Evolutionary conservation across 2,329 filamentous ascomycete genomes (phyloP), one percentile per base, ranked within the genome.

Genomic region (Epichloe festucae): DNA sequence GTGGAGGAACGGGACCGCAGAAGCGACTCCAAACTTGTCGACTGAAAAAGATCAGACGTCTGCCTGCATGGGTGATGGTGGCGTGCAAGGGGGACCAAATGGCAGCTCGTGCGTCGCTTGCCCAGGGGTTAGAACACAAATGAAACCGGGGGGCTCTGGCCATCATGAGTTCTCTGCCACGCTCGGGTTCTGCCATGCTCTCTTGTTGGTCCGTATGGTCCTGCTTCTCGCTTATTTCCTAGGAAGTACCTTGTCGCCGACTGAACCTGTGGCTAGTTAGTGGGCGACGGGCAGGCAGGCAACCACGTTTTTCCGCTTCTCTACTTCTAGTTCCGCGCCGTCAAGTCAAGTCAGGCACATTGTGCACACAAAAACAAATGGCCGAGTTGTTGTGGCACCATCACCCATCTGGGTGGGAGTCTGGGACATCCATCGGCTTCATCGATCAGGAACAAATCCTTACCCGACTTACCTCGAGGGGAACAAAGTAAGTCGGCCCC

Each of bases 141-240:
- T 53, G 47, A 53, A 50, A 53, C 51, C 36, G 43, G 15, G 15
- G 31, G 40, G 51, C 47, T 46, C 39, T 53, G 51, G 35, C 42
- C 51, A 19, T 53, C 19, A 38, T 49, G 41, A 27, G 46, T 45
- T 34, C 35, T 50, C 49, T 31, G 21, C 34, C 21, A 45, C 36
- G 34, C 31, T 34, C 21, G 31, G 11, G 23, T 39, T 39, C 19
- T 14, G 23, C 41, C 49, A 31, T 46, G 48, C 15, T 12, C 17
- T 41, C 15, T 46, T 21, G 41, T 35, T 41, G 17, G 17, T 27
- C 23, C 23, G 23, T 8, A 8, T 27, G 23, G 23, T 14, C 42
- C 14, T 43, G 14, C 17, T 15, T 35, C 5, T 43, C 41, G 21
- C 41, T 27, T 19, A 43, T 43, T 11, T 11, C 27, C 41, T n/a